phyloP scores from a whole-genome alignment of 1,284 basidiomycete species.

The Tranzscheliella williamsii region DNA sequence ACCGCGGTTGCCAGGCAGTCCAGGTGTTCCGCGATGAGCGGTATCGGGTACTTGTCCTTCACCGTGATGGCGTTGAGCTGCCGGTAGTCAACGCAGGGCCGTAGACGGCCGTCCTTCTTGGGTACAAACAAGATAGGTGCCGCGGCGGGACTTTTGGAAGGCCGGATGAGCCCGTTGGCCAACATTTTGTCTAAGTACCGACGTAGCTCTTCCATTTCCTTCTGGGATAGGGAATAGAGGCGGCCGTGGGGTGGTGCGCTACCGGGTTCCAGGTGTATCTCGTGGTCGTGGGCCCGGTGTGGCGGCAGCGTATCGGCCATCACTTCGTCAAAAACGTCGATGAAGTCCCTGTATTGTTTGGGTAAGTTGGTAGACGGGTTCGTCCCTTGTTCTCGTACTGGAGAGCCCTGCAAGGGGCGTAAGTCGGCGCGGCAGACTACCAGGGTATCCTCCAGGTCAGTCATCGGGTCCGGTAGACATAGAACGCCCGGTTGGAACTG shows the following conservation, averaged over 20 bases:
- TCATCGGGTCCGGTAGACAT: no score
- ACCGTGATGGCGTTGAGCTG: conserved; percentile 1
- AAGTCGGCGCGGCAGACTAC: no score
- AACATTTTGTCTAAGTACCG: conserved; percentile 2
- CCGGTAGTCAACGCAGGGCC: not conserved
- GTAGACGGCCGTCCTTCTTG: conserved; percentile 2
- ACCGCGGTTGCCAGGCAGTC: not conserved
- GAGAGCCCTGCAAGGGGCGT: no score
- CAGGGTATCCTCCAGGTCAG: no score
- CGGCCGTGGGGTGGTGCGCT: not conserved
- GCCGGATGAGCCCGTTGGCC: conserved; percentile 6
- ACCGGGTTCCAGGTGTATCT: not conserved
- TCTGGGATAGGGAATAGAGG: conserved; percentile 2
- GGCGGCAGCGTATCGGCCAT: not conserved
- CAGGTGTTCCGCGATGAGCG: conserved; percentile 8
- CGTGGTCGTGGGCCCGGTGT: not conserved
- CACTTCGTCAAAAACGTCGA: not conserved
- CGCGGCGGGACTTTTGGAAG: conserved; percentile 1
- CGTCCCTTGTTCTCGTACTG: no score
- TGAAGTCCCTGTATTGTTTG: not conserved
- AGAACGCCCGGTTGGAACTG: no score
- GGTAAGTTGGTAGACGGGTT: no score
- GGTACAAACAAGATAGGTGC: conserved; percentile 2
- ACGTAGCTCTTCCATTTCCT: conserved; percentile 1
- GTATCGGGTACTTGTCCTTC: conserved; percentile 5